Conservation (phyloP, 352 stramenopile genomes). For the Albugo candida region DNA sequence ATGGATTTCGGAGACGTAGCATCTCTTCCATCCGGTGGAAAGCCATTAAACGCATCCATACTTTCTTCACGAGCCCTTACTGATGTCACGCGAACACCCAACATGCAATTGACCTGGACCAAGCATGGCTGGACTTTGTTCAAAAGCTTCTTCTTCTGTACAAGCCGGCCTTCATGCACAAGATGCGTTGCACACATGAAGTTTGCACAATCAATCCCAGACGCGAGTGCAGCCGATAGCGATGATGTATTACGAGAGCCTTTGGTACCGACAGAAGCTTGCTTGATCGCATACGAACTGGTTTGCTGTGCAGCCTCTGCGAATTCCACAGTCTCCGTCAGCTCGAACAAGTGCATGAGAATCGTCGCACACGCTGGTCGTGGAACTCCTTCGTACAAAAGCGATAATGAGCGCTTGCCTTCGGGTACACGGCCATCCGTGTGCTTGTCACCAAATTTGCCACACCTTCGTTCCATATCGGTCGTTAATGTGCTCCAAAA, state of each 20-base stretch:
- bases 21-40: neutral
- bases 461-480: constrained; percentile 14
- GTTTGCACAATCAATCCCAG: constrained; percentile 67
- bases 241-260: constrained; percentile 4
- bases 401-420: constrained; percentile 13
- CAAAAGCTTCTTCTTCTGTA: constrained; percentile 59
- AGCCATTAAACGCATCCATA: constrained; percentile 11
- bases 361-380: constrained; percentile 53
- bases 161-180: constrained; percentile 36
- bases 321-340: constrained; percentile 73
- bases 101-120: constrained; percentile 74
- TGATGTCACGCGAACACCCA: constrained; percentile 56
- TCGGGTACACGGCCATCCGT: constrained; percentile 8
- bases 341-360: constrained; percentile 67
- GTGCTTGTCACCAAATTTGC: no score
- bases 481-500: constrained; percentile 37
- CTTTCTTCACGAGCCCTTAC: constrained; percentile 16
- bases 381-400: constrained; percentile 45
- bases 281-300: neutral
- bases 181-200: constrained; percentile 73
- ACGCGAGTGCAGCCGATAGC: constrained; percentile 8
- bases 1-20: neutral
- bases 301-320: constrained; percentile 21
- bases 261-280: no score
- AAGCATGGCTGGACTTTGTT: constrained; percentile 53